These are phyloP conservation scores for Nakazawaea holstii DNA, from an alignment of 805 yeast genomes.

Conservation along the genomic window DNA sequence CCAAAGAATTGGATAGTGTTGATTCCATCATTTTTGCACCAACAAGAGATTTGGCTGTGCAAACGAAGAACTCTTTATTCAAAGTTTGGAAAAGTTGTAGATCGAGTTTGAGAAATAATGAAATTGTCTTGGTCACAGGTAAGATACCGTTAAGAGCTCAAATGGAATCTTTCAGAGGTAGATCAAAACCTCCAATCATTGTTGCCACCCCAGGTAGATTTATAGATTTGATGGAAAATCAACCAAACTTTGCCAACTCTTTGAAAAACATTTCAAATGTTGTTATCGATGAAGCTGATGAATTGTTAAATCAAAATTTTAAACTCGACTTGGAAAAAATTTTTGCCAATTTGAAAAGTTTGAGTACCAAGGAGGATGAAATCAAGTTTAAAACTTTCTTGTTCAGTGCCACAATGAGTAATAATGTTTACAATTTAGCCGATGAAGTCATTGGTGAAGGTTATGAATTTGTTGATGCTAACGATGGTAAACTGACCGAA, in stretches of 20 bases:
- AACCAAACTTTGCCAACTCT: constrained; percentile 33
- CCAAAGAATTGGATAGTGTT: constrained; percentile 30
- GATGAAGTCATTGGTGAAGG: constrained; percentile 44
- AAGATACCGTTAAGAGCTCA: constrained; percentile 44
- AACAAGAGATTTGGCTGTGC: constrained; percentile 86
- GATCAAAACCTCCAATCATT: constrained; percentile 50
- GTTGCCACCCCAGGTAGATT: constrained; percentile 77
- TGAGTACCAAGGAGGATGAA: constrained; percentile 24
- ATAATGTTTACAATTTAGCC: constrained; percentile 63
- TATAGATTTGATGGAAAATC: constrained; percentile 49
- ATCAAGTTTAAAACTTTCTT: constrained; percentile 56
- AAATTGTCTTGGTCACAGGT: constrained; percentile 59
- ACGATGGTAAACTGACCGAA: constrained; percentile 56
- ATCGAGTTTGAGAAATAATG: constrained; percentile 14
- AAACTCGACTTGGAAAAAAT: constrained; percentile 58
- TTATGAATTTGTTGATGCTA: constrained; percentile 64
- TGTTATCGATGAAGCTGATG: constrained; percentile 89
- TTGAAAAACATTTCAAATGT: constrained; percentile 55
- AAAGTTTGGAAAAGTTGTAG: constrained; percentile 31
- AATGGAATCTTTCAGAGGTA: constrained; percentile 22
- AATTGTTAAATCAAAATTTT: constrained; percentile 78
- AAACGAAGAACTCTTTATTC: constrained; percentile 61
- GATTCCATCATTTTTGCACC: constrained; percentile 75
- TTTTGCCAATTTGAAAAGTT: constrained; percentile 36
- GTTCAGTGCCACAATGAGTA: constrained; percentile 85